These are phyloP conservation scores for Suhomyces panamericanus DNA, from an alignment of 1,139 yeast species.

Conservation along the genomic window DNA sequence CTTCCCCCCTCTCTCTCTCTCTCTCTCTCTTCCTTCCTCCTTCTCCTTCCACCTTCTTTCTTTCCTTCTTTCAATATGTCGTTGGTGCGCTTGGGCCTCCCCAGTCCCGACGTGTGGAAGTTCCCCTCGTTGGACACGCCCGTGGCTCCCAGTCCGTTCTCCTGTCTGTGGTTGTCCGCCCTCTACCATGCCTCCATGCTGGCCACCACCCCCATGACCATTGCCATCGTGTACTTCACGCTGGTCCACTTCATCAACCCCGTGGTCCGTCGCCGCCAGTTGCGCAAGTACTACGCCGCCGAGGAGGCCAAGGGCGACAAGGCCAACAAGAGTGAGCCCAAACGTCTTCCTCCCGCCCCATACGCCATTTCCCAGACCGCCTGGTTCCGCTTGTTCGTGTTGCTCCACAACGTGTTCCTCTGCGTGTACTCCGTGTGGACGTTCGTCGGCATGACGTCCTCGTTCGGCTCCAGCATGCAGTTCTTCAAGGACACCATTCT, in stretches of 20 bases:
- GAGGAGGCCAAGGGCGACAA: constrained; percentile 20
- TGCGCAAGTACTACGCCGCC: constrained; percentile 24
- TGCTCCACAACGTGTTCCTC: constrained; percentile 61
- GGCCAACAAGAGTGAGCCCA: constrained; percentile 22
- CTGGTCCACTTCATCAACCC: constrained; percentile 59
- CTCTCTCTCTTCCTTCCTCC: background rate
- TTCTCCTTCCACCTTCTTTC: background rate
- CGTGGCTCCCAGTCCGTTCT: constrained; percentile 41
- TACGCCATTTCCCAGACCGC: constrained; percentile 46
- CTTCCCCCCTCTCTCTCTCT: background rate
- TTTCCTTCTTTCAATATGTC: constrained; percentile 2
- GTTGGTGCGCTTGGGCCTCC: constrained; percentile 40
- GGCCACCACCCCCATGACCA: constrained; percentile 52
- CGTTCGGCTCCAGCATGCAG: constrained; percentile 45
- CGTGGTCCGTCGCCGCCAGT: constrained; percentile 38
- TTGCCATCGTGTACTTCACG: constrained; percentile 61
- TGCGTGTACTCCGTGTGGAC: constrained; percentile 75
- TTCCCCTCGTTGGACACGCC: constrained; percentile 36
- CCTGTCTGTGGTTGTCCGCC: constrained; percentile 25
- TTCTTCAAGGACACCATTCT: constrained; percentile 26
- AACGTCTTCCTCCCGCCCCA: constrained; percentile 57
- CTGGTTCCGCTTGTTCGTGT: constrained; percentile 55
- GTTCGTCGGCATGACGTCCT: constrained; percentile 61
- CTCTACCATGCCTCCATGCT: constrained; percentile 37
- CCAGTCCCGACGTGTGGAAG: constrained; percentile 34